A percentile compares a stretch with the other conserved stretches of the same genome.
Conservation (phyloP, 257 asterid genomes). For the Gentiana macrophylla region DNA sequence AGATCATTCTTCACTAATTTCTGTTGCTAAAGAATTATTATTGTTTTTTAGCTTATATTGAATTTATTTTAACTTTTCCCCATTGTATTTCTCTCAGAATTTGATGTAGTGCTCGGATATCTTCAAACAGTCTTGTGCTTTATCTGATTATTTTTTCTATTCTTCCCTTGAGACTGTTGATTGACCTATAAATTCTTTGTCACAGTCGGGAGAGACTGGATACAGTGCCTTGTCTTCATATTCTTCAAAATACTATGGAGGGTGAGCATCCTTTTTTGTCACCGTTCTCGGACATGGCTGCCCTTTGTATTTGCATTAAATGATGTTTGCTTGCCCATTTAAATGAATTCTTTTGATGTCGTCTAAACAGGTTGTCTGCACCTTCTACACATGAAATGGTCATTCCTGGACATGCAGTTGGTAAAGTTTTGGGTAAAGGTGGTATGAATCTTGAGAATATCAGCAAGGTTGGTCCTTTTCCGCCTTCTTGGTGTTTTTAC, state of each 20-base stretch:
- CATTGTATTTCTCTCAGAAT: not conserved
- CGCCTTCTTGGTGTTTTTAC: too few relatives aligned
- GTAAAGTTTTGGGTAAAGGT: conserved; percentile 83
- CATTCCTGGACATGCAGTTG: conserved; percentile 75
- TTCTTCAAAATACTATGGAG: conserved; percentile 53
- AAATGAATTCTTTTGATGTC: too few relatives aligned
- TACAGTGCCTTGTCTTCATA: conserved; percentile 53
- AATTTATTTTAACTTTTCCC: not conserved
- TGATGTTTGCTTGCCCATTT: too few relatives aligned
- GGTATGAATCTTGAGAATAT: conserved; percentile 84
- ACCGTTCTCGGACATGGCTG: conserved; percentile 2
- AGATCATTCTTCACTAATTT: too few relatives aligned
- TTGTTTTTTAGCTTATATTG: too few relatives aligned
- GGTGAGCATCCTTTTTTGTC: conserved; percentile 33
- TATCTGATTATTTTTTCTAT: conserved; percentile 6
- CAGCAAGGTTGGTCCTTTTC: conserved; percentile 49
- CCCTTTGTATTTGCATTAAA: too few relatives aligned
- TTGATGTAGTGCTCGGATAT: not conserved
- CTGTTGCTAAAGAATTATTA: too few relatives aligned
- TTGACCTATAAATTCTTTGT: too few relatives aligned
- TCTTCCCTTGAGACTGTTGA: conserved; percentile 7
- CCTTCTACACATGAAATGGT: conserved; percentile 71
- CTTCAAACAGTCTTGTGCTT: not conserved
- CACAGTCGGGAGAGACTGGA: conserved; percentile 54
- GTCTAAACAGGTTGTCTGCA: conserved; percentile 57